Base-by-base conservation (phyloP, 768 basidiomycete genomes). In the Terana coerulea region DNA sequence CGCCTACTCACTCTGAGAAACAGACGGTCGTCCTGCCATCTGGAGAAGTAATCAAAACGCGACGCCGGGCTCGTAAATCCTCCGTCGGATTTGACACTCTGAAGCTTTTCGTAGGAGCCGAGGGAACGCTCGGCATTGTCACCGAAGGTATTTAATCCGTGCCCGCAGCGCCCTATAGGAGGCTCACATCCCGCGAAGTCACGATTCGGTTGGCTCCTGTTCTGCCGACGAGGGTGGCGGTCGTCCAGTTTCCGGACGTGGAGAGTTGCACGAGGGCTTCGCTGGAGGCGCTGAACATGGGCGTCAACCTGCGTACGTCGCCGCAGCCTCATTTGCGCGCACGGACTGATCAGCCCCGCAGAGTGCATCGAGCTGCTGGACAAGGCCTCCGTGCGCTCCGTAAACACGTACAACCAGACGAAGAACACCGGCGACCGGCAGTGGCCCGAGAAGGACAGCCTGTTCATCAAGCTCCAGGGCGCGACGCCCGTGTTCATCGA, bases 391-490 rank as follows among this genome's bases (percentile, higher is more conserved):
- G 86, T 91, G 78, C 66, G 71, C 29, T 77, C 84, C 5, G 75
- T 76, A 33, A 84, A 86, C 65, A 69, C 71, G 37, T 77, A 70
- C 50, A 80, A 80, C 58, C 42, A 45, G 40, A 49, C 52, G 17
- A 44, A 30, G 26, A 15, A 29, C 40, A 51, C 24, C 36, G 47
- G 31, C 36, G 17, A 24, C 64, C 75, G 72, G 34, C 75, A 75
- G 53, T 91, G 83, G 68, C 77, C 78, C 0, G 80, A 77, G 47
- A 72, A 70, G 24, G 88, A 91, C 62, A 81, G 78, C 19, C 74
- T 95, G 10, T 91, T 92, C 71, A 88, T 95, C 77, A 91, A 93
- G 65, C 83, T 95, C 65, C 88, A 91, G 59, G 88, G 88, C 10
- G 76, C 83, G 8, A 78, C 83, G 1, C 69, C 72, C 0, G 69